Base-by-base conservation (phyloP, 805 yeast species). In the Sugiyamaella chiloensis region DNA sequence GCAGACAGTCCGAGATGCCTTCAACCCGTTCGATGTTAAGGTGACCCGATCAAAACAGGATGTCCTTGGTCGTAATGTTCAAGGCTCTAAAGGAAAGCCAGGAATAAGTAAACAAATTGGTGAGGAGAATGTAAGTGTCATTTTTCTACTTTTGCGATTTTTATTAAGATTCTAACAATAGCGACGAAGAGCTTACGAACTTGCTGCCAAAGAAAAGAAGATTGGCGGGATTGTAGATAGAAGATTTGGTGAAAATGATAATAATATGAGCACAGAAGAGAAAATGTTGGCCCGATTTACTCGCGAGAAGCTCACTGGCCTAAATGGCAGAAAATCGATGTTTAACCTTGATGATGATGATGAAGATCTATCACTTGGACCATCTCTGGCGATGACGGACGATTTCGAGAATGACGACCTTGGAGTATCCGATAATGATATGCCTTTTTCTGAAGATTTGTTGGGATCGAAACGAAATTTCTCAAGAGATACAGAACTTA, bases 241-340 rank as follows among this genome's bases (percentile, higher is more conserved):
- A 56, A 80, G 96, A 68, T 91, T 93, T 65, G 99, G 99, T 63
- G 99, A 93, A 62, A 77, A 78, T 54, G 83, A 87, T 65, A 64
- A 72, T 5, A 65, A 72, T 41, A 60, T 93, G 72, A 78, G 84
- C n/a, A 81, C 81, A 9, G 98, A 93, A 66, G 96, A 93, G 57
- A 87, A 85, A 65, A 89, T 89, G 96, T 77, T 93, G 68, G 96
- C 85, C 62, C 81, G 99, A 70, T 93, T 88, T 71, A 87, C 96
- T 3, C 80, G 83, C 48, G 98, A 91, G 70, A 76, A 86, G 62
- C 42, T 49, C 36, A 24, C 39, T 23, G 27, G 46, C 11, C 37
- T 41, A 7, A 30, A 29, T 12, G 21, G 17, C n/a, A 43, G 24
- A 19, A 81, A 75, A 56, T 70, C 74, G 35, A 60, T 86, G 52